Base-by-base conservation (phyloP, 768 basidiomycete species). In the Russula virescens region DNA sequence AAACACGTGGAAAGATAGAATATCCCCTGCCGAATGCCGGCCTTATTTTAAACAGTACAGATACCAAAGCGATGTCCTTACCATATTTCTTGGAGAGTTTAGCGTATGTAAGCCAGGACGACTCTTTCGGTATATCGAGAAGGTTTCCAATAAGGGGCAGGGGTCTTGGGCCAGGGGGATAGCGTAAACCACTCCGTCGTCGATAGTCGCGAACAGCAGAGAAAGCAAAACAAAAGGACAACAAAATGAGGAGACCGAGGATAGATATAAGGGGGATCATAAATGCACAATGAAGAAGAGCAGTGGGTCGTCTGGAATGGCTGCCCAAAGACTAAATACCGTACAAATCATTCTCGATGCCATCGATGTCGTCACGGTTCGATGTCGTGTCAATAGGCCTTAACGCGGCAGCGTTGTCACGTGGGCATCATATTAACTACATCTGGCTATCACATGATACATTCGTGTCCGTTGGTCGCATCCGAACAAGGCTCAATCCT, bases 1-100 rank as follows among this genome's bases (percentile, higher is more conserved):
- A 38, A 85, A 70, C 26, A 82, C 61, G 42, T 70, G 70, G 51
- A 77, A 58, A 61, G 38, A 35, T 13, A 61, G 2, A 14, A n/a
- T 21, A 23, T 58, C 21, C 34, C 21, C 53, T 45, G 25, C 13
- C 14, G 4, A 10, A 21, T n/a, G n/a, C n/a, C n/a, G n/a, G n/a
- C 2, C 14, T 48, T 47, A 10, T 38, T 21, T 21, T 5, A 14
- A 11, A 38, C 3, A 43, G 26, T 16, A 55, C 4, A 5, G 18
- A 40, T 46, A n/a, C 47, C 18, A 11, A 19, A 10, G 10, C 14
- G 11, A 11, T 11, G 8, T 9, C 1, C 43, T 5, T 43, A 59
- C 58, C 58, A 25, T 60, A 34, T 52, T 16, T 45, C 45, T 53
- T 53, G 28, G 50, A 52, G 26, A 35, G 23, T 2, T n/a, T 8